Conservation (phyloP, 371 early-diverging fungal species). For the Mortierella sp. region DNA sequence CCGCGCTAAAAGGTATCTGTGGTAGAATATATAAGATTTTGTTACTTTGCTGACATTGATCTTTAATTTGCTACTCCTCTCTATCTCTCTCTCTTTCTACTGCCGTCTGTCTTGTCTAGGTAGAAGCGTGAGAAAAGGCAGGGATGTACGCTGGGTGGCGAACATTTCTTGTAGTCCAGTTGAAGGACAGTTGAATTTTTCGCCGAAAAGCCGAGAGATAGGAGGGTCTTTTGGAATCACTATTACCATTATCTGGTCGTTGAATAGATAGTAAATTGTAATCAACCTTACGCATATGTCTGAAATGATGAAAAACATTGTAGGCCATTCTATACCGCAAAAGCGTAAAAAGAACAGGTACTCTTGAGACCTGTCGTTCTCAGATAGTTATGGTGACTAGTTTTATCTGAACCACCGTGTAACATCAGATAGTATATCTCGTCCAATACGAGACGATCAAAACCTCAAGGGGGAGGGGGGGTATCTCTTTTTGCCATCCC, state of each 20-base stretch:
- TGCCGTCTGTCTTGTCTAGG: too few relatives aligned
- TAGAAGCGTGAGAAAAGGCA: too few relatives aligned
- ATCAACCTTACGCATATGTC: background rate
- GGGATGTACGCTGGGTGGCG: too few relatives aligned
- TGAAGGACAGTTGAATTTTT: background rate
- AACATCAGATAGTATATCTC: constrained; percentile 5
- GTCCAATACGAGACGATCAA: background rate
- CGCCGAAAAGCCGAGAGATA: constrained; percentile 1
- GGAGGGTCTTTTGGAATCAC: background rate
- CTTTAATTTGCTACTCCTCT: background rate
- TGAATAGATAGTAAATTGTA: background rate
- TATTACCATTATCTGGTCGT: background rate
- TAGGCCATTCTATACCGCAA: background rate
- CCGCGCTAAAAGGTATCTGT: background rate
- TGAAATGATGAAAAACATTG: background rate
- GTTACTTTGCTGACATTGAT: constrained; percentile 4
- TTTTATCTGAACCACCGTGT: background rate
- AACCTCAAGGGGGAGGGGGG: background rate
- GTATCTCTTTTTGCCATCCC: too few relatives aligned
- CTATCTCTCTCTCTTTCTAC: background rate
- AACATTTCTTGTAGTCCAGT: too few relatives aligned
- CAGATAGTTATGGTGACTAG: background rate
- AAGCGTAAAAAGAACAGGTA: background rate
- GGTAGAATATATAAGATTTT: background rate
- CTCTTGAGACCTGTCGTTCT: background rate